Conservation (phyloP, 2,329 filamentous ascomycete species). For the Parasarocladium wereldwijsianum region DNA sequence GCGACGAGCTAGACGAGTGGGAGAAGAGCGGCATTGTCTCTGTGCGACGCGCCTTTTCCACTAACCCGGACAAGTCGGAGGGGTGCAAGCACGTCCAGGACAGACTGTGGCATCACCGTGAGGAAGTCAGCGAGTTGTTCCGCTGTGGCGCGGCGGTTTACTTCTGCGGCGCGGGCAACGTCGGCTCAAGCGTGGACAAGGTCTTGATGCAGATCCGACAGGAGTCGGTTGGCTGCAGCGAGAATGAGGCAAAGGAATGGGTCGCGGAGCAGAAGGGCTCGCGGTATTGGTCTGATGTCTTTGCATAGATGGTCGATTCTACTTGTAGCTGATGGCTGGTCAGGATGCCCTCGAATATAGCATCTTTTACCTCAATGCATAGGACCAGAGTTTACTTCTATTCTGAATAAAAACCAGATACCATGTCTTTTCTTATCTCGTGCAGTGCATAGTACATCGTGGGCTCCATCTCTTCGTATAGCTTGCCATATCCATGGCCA, state of each 20-base stretch:
- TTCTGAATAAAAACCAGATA: too few relatives aligned
- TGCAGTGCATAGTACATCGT: too few relatives aligned
- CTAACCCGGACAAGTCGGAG: slow-evolving; percentile 23
- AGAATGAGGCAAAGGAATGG: slow-evolving; percentile 10
- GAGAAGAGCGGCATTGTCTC: slow-evolving; percentile 42
- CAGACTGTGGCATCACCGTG: slow-evolving; percentile 19
- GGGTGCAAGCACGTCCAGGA: slow-evolving; percentile 36
- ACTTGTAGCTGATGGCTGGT: too few relatives aligned
- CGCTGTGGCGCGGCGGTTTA: slow-evolving; percentile 37
- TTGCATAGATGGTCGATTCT: too few relatives aligned
- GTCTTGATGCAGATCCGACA: slow-evolving; percentile 12
- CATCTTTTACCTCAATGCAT: too few relatives aligned
- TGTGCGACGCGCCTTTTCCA: slow-evolving; percentile 41
- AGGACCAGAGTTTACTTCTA: too few relatives aligned
- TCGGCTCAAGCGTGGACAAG: slow-evolving; percentile 32
- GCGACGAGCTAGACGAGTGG: slow-evolving; percentile 44
- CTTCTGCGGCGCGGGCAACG: slow-evolving; percentile 45
- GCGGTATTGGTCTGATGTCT: slow-evolving; percentile 2
- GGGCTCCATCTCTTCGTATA: too few relatives aligned
- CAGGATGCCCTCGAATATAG: too few relatives aligned
- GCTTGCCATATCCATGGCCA: too few relatives aligned
- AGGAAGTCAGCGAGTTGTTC: slow-evolving; percentile 24
- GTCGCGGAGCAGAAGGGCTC: slow-evolving; percentile 13
- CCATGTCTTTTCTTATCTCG: too few relatives aligned
- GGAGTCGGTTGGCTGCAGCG: background rate